Base-by-base conservation (phyloP, 495 filamentous ascomycete species). In the Apodospora peruviana region DNA sequence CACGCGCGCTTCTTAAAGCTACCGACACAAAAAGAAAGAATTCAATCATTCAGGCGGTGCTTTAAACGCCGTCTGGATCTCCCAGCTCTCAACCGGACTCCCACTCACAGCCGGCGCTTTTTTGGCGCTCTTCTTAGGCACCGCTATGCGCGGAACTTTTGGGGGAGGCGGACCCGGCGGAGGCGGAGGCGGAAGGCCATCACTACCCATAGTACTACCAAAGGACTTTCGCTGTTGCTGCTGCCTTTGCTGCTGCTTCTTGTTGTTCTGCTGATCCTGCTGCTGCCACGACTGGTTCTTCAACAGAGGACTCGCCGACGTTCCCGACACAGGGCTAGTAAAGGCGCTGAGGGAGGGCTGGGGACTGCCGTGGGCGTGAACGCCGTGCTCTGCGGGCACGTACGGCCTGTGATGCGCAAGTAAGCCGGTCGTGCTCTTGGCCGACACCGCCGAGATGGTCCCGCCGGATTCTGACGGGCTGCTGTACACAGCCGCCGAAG, bases 361-460 rank as follows among this genome's bases (percentile, higher is more conserved):
- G 35, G 47, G 21, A n/a, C 14, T 51, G 39, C 11, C 53, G 32
- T 25, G 53, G 43, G 40, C 55, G 14, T 51, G 47, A 14, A 66
- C 46, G 18, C 60, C 62, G 52, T 72, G 65, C 24, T 72, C 71
- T n/a, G 67, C 57, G 2, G 69, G 71, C 12, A 66, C 60, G 43
- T 74, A 74, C 4, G 62, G 60, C 2, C 56, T 57, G 39, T 70
- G 49, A 9, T 23, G 24, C 1, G 66, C 56, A 8, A 72, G 60
- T 5, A 72, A 58, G 9, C 63, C 53, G 2, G 66, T 62, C 16
- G 66, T 67, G 51, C 59, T 65, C 41, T 39, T 60, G 51, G 45
- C 57, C 35, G 50, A 66, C 44, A 41, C 61, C 58, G 61, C 67
- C 36, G 54, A 62, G 7, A 32, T 32, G 47, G 45, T 60, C 45